Conservation (phyloP, 2,329 filamentous ascomycete genomes). For the Didymella lethalis region DNA sequence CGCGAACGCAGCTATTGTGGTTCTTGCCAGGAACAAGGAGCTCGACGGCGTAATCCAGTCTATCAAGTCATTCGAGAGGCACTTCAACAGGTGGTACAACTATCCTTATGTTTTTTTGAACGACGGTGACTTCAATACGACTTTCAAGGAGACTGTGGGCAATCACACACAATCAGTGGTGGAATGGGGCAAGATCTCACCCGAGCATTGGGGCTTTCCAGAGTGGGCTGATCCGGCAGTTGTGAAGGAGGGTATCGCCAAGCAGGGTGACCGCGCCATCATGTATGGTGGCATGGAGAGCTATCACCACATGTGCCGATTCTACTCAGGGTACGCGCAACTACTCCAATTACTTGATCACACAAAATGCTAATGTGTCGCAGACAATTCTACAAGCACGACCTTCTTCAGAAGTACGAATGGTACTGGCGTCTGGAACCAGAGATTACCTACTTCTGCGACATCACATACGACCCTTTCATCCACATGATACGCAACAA, state of each 20-base stretch:
- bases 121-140: conserved; percentile 94
- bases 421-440: conserved; percentile 99
- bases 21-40: conserved; percentile 95
- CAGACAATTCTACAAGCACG: conserved; percentile 96
- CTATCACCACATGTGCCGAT: conserved; percentile 99
- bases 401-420: conserved; percentile 92
- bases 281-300: conserved; percentile 99
- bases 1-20: conserved; percentile 94
- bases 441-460: conserved; percentile 99
- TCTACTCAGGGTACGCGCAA: conserved; percentile 86
- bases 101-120: conserved; percentile 99
- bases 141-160: conserved; percentile 84
- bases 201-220: conserved; percentile 93
- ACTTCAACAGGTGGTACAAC: conserved; percentile 99
- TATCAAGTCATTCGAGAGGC: conserved; percentile 95
- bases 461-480: conserved; percentile 99
- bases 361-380: conserved; percentile 24
- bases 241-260: conserved; percentile 92
- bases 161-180: conserved; percentile 90
- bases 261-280: conserved; percentile 95
- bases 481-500: conserved; percentile 91
- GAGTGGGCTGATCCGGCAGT: conserved; percentile 96
- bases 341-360: background rate
- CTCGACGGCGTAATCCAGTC: conserved; percentile 95
- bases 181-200: conserved; percentile 93